Base-by-base conservation (phyloP, 768 basidiomycete species). In the Leccinum variicolor region DNA sequence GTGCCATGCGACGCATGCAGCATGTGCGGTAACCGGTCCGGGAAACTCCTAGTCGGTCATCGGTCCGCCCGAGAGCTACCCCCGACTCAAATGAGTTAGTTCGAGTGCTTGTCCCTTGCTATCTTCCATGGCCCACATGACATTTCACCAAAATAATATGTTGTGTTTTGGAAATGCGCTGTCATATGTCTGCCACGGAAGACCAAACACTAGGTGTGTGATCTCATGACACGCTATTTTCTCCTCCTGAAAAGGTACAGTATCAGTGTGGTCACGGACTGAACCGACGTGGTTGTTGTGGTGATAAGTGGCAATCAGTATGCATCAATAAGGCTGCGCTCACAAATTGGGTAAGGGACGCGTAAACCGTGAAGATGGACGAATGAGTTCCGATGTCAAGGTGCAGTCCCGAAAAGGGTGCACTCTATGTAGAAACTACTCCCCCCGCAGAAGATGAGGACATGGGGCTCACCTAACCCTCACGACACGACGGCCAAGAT, bases 221-320 rank as follows among this genome's bases (percentile, higher is more conserved):
- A 28, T 25, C 31, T 28, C 15, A 51, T 51, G 52, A 31, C 39
- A 21, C 15, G 54, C 28, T 39, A n/a, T 26, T 19, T 55, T 45
- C n/a, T 15, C 25, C 29, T 10, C 36, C 14, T 46, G 21, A 23
- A 4, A 19, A 31, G 43, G 53, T 9, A 55, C 55, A 34, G 13
- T 7, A 10, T 49, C 47, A 57, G 29, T 29, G 26, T 31, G 28
- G 49, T 19, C 49, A 19, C 49, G 25, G 49, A 50, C 19, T 29
- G n/a, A 50, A 28, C n/a, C 48, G 48, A 15, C 17, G 28, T 49
- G 28, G 46, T 47, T 17, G 28, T 6, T 29, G 45, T 33, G 29
- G 25, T 47, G 26, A 56, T 57, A 56, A 36, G 46, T 56, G 54
- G 41, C 34, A 28, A 48, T 47, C 21, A 34, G 21, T 28, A 29